Base-by-base conservation (phyloP, 2,329 filamentous ascomycete genomes). In the Trichoderma cornu-damae region DNA sequence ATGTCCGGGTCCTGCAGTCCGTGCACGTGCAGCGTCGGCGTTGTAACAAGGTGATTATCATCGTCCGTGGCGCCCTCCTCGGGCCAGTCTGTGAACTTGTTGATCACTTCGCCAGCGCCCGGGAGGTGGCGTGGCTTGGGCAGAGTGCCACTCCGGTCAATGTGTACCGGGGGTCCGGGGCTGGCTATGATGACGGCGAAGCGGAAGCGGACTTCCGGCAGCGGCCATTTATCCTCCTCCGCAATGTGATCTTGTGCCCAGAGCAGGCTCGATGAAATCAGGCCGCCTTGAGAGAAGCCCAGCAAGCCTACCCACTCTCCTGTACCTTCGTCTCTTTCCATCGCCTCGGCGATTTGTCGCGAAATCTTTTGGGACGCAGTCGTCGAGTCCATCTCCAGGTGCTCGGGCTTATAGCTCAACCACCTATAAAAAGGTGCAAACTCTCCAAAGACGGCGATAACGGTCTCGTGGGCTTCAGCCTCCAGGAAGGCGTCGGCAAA, bases 401-500 rank as follows among this genome's bases (percentile, higher is more conserved):
- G 83, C 18, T 82, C 76, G 2, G 78, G 77, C 34, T 81, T 71
- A 83, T 84, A 89, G 50, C 85, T 78, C 55, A 89, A 73, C 78
- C 78, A 81, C 59, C 77, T 73, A 62, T 75, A 75, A 68, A 89
- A 92, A 1, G 88, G 88, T 0, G 80, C 87, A 59, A 77, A 79
- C 60, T 83, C 78, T 43, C 78, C 79, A 69, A 89, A 92, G 4
- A 89, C 84, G 12, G 77, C 70, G 18, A 83, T 70, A 12, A 91
- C 81, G 61, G 81, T 85, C 0, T 83, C 77, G 38, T 86, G 84
- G 1, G 87, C 73, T 2, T 76, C 68, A 62, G 82, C 86, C 57
- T 78, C 75, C 69, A 85, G 88, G 1, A 88, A 87, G 0, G 77
- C 88, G 63, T 91, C 82, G 62, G 82, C 83, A 72, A 87, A 93